A percentile compares a stretch with the other conserved stretches of the same genome.
Conservation (phyloP, 2,329 filamentous ascomycete genomes). For the Samsoniella hepiali region DNA sequence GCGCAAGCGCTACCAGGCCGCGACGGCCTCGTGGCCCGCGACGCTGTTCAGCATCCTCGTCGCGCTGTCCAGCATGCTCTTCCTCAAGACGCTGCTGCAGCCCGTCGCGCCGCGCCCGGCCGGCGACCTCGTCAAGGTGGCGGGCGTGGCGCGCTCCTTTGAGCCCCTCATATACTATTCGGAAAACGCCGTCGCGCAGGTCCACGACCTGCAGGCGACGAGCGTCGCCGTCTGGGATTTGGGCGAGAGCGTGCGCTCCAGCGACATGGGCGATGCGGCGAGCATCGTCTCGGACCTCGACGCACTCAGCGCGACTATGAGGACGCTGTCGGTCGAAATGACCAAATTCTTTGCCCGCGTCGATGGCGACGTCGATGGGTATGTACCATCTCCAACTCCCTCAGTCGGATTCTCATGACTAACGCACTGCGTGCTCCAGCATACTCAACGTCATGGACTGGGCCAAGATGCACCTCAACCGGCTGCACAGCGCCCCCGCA, state of each 20-base stretch:
- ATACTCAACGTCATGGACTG: slow-evolving; percentile 96
- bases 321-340: slow-evolving; percentile 78
- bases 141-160: slow-evolving; percentile 83
- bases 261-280: slow-evolving; percentile 86
- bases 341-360: slow-evolving; percentile 92
- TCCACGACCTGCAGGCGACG: slow-evolving; percentile 84
- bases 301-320: slow-evolving; percentile 79
- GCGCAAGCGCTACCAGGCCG: slow-evolving; percentile 53
- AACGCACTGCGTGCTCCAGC: slow-evolving; percentile 38
- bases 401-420: not conserved
- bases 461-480: slow-evolving; percentile 79
- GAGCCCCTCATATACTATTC: slow-evolving; percentile 95
- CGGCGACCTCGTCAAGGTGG: slow-evolving; percentile 81
- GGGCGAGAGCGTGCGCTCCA: slow-evolving; percentile 81
- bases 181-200: slow-evolving; percentile 81
- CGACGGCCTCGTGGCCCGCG: slow-evolving; percentile 69
- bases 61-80: slow-evolving; percentile 60
- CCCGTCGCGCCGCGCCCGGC: slow-evolving; percentile 52
- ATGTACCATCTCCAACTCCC: slow-evolving; percentile 26
- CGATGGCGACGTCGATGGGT: slow-evolving; percentile 86
- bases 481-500: slow-evolving; percentile 59
- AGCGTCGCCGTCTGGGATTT: slow-evolving; percentile 94
- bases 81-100: slow-evolving; percentile 64
- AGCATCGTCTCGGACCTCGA: slow-evolving; percentile 85
- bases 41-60: slow-evolving; percentile 60